These are phyloP conservation scores for Backusella liffmaniae DNA, from an alignment of 192 early-diverging fungal species.

Conservation along the genomic window DNA sequence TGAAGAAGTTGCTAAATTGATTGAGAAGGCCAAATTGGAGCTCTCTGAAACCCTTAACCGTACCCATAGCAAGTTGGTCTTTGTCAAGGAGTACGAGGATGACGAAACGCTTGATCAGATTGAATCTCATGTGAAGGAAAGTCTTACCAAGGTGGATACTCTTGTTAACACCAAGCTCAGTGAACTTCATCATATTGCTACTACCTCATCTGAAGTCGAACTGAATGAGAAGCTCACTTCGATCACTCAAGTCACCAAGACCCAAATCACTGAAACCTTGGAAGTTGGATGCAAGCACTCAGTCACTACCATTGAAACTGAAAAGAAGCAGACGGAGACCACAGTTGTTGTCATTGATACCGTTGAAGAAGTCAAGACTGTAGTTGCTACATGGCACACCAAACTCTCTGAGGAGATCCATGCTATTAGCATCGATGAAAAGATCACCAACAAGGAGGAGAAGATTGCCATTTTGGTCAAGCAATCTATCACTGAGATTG, in stretches of 20 bases:
- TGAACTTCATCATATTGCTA: slow-evolving; percentile 16
- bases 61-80: not conserved
- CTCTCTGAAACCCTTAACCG: not conserved
- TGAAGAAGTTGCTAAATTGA: slow-evolving; percentile 4
- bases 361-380: slow-evolving; percentile 10
- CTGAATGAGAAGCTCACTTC: not conserved
- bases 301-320: not conserved
- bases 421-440: not conserved
- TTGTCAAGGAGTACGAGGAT: not conserved
- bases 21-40: not conserved
- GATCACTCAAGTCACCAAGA: slow-evolving; percentile 2
- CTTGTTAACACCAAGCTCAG: not conserved
- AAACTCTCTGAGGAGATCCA: slow-evolving; percentile 12
- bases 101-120: slow-evolving; percentile 8
- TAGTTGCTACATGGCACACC: not conserved
- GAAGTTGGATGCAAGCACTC: not conserved
- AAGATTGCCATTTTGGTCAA: not conserved
- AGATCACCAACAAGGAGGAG: slow-evolving; percentile 1
- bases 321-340: not conserved
- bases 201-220: not conserved
- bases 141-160: not conserved
- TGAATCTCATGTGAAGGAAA: not conserved
- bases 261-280: not conserved
- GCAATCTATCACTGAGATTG: slow-evolving; percentile 6
- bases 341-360: slow-evolving; percentile 17